Base-by-base conservation (phyloP, 2,329 filamentous ascomycete genomes). In the Penicillium sp. region DNA sequence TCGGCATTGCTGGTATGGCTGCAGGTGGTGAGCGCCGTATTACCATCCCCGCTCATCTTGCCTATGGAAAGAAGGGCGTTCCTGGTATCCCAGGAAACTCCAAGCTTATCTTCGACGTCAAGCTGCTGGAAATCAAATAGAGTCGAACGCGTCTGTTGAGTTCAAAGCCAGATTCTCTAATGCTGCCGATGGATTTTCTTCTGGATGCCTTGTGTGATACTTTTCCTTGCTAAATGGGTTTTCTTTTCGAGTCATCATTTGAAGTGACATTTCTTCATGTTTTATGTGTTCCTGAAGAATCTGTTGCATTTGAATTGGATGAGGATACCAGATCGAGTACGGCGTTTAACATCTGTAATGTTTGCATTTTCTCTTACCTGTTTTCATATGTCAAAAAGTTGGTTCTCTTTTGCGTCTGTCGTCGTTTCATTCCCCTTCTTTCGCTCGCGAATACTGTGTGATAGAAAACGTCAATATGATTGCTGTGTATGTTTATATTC, bases 21-120 rank as follows among this genome's bases (percentile, higher is more conserved):
- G 87, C 92, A 65, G 94, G 94, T 69, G 91, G 91, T 68, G 95
- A 99, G 83, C 90, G 94, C 68, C 88, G 94, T 65, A 82, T 99
- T 68, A 92, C 86, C 61, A 91, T 99, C 68, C 95, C 95, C 48
- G 81, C 94, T 48, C 79, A 88, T 67, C 85, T 93, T 58, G 95
- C 89, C 67, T 99, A 99, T 75, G 94, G 95, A 76, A 91, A 84
- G 77, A 88, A 90, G 79, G 80, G 82, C 60, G 77, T 89, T 23
- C 89, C 91, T 51, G 91, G 89, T 64, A 97, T 99, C 66, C 94
- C 94, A 23, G 83, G 82, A 66, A 97, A 97, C 84, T 93, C 91
- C 74, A 90, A 88, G 64, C 79, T 99, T 74, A 84, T 89, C 72
- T 99, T 99, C 74, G 95, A 99, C 74, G 82, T 94, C 68, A 94